Base-by-base conservation (phyloP, 78 protist genomes). In the Dictyostelium capitatum region DNA sequence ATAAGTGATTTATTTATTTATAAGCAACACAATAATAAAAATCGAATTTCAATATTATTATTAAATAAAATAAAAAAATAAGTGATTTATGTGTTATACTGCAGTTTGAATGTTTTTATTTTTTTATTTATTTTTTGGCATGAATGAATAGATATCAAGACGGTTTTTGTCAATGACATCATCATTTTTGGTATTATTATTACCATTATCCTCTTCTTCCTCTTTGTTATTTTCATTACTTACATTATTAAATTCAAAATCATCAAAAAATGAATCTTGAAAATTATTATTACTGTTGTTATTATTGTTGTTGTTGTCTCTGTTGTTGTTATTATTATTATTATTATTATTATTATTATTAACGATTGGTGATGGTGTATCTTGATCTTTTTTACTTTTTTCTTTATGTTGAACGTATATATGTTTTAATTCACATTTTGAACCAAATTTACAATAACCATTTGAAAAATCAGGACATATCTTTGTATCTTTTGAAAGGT, bases 391-490 rank as follows among this genome's bases (percentile, higher is more conserved):
- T 25, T 30, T 65, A 12, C n/a, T 10, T 67, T 67, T 67, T 67
- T 67, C 75, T 67, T 67, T 62, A 2, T 67, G 28, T 67, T n/a
- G 41, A 25, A 25, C 25, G 50, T 89, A 89, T 9, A 77, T 81
- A 32, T 89, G 94, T 15, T 77, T 30, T 9, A 78, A 15, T n/a
- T 20, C 56, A 78, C 94, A 89, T n/a, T 20, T 20, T 19, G 94
- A 75, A 64, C 94, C 94, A 6, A 73, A 72, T 30, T 84, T 6
- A 47, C 94, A 89, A 57, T 64, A 75, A 4, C 94, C 94, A 4
- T 50, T 78, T 6, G 51, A 41, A 41, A 89, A 89, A 57, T 89
- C 94, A 56, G 70, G 83, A 81, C 94, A 89, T 17, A 89, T 62
- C 51, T 89, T 19, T 17, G 94, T 82, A 73, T 89, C 82, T 50